Evolutionary conservation across 1,139 yeast genomes (phyloP).

Genomic region (Kodamaea plutei): DNA sequence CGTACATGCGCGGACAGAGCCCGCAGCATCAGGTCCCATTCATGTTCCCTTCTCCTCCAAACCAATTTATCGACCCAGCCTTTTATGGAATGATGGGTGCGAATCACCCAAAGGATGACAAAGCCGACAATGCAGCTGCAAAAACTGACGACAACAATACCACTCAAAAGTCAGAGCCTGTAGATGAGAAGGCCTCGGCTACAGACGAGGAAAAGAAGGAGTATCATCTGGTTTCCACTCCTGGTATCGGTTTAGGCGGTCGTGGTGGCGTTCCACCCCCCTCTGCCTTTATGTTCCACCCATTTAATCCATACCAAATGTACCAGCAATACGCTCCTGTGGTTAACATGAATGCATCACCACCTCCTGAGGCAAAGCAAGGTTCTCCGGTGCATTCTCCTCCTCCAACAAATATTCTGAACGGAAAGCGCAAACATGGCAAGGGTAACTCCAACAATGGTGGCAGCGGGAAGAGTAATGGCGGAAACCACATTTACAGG

Average conservation of each 20-base stretch:
- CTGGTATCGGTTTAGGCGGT: constrained; percentile 43
- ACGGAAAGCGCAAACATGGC: constrained; percentile 8
- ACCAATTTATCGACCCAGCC: constrained; percentile 38
- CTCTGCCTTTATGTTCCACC: constrained; percentile 45
- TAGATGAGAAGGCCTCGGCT: constrained; percentile 3
- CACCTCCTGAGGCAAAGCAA: neutral
- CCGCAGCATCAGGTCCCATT: constrained; percentile 36
- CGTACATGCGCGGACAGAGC: constrained; percentile 8
- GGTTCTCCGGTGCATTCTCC: constrained; percentile 3
- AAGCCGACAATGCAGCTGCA: too few species aligned
- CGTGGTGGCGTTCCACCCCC: constrained; percentile 30
- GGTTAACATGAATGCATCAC: constrained; percentile 1
- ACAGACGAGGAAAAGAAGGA: constrained; percentile 4
- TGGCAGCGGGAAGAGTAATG: constrained; percentile 16
- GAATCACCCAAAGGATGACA: constrained; percentile 2
- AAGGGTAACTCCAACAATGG: constrained; percentile 5
- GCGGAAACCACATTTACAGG: constrained; percentile 52
- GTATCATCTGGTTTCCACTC: constrained; percentile 16
- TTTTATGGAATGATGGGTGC: constrained; percentile 30
- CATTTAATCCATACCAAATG: constrained; percentile 47
- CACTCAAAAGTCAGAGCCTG: constrained; percentile 4
- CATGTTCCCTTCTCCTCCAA: constrained; percentile 36
- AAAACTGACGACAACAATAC: constrained; percentile 1
- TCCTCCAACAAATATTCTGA: constrained; percentile 6
- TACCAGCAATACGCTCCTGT: constrained; percentile 35